Base-by-base conservation (phyloP, 306 rosid species). In the Acacia crassicarpa region DNA sequence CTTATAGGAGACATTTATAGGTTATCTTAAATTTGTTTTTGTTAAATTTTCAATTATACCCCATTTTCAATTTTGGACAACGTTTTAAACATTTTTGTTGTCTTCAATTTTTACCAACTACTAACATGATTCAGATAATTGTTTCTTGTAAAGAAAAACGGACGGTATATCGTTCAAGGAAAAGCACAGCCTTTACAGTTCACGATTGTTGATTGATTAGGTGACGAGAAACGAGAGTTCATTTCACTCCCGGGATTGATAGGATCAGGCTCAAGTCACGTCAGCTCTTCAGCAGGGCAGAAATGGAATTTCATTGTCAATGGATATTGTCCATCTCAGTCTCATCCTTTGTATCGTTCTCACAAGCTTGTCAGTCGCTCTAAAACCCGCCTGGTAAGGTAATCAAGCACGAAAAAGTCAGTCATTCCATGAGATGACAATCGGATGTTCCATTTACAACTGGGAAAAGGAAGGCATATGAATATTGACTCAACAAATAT, bases 301-400 rank as follows among this genome's bases (percentile, higher is more conserved):
- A 54, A 87, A 38, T 72, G 78, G 49, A 79, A 81, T 71, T 63
- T 61, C 68, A 33, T 76, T 66, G 43, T 48, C 74, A 63, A 17
- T 38, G 8, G 70, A 77, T 58, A 22, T 61, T 40, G 59, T 82
- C 79, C 61, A 30, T 71, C 27, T 22, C 49, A 48, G 48, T 33
- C 69, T 20, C 13, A 70, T 44, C 66, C 22, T 51, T 33, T 16
- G 48, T 67, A 23, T 80, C 58, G n/a, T 75, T 77, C 35, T 53
- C 25, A 54, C 62, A 17, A 75, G 54, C 74, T 81, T 56, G 56
- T 58, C 83, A 67, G 65, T 74, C 46, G 58, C 67, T 30, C 48
- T 78, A 65, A 43, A 80, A 80, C 63, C 80, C 15, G 81, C 85
- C 84, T 84, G 87, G 82, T 80, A 58, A 58, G 87, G 82, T 80